phyloP scores from a whole-genome alignment of 345 rosid species.

The Populus deltoides region DNA sequence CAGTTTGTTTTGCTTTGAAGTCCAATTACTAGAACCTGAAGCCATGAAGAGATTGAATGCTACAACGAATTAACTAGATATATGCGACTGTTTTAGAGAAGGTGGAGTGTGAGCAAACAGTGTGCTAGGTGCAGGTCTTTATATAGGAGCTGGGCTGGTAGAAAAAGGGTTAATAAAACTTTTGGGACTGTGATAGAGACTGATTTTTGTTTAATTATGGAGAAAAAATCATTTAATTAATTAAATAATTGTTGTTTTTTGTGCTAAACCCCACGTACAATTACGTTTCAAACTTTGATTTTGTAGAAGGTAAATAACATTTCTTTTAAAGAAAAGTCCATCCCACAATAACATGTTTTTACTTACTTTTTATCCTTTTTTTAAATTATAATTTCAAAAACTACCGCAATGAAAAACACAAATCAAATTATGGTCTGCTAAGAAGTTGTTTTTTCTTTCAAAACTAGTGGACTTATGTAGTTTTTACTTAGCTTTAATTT shows the following conservation, averaged over 20 bases:
- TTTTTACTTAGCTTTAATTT: neutral
- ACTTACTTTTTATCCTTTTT: no score
- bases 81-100: neutral
- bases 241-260: no score
- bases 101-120: neutral
- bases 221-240: no score
- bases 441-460: conserved; percentile 18
- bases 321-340: no score
- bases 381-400: no score
- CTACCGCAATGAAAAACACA: no score
- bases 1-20: conserved; percentile 48
- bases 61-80: neutral
- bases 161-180: neutral
- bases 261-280: no score
- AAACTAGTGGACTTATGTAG: conserved; percentile 14
- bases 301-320: no score
- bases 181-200: no score
- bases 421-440: neutral
- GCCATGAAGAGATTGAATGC: conserved; percentile 24
- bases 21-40: conserved; percentile 38
- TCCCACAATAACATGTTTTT: no score
- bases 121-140: conserved; percentile 15
- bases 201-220: no score
- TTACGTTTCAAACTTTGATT: no score
- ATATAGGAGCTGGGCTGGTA: conserved; percentile 16